Base-by-base conservation (phyloP, 257 asterid species). In the Phtheirospermum japonicum region DNA sequence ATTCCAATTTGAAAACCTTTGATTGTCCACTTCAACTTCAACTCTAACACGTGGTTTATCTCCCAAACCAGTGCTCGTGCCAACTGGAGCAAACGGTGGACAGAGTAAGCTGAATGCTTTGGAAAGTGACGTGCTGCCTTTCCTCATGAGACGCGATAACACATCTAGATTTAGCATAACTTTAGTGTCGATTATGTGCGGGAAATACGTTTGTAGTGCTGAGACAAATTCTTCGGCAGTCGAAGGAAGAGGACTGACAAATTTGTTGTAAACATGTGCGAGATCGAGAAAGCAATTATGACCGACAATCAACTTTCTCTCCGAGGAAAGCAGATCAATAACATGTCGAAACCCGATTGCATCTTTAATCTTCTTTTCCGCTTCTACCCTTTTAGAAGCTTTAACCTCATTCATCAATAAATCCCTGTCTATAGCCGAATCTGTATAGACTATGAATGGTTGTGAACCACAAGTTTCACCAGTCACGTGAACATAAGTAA, bases 201-300 rank as follows among this genome's bases (percentile, higher is more conserved):
- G n/a, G n/a, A n/a, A n/a, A n/a, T n/a, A n/a, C n/a, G n/a, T n/a
- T n/a, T n/a, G n/a, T n/a, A n/a, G n/a, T n/a, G n/a, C n/a, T n/a
- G n/a, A n/a, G n/a, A n/a, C n/a, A n/a, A n/a, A n/a, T n/a, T n/a
- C n/a, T n/a, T 83, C 82, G 55, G 79, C 81, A 4, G 90, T 82
- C 23, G 49, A 69, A 58, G 99, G 99, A 73, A 92, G 97, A 62
- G 96, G 95, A 52, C 88, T 88, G 4, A 89, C 33, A 73, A 92
- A 92, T 74, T 89, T 92, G 46, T 74, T 63, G 79, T 89, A 83
- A 63, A 89, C 72, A 61, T 92, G 99, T 5, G 96, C 97, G 64
- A 89, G 66, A 83, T 92, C 99, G 63, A 89, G 95, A 76, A 92
- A 86, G 77, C 97, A 89, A 71, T 92, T 89, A 74, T 92, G 99